Conservation (phyloP, 2,329 filamentous ascomycete species). For the Aspergillus proliferans region DNA sequence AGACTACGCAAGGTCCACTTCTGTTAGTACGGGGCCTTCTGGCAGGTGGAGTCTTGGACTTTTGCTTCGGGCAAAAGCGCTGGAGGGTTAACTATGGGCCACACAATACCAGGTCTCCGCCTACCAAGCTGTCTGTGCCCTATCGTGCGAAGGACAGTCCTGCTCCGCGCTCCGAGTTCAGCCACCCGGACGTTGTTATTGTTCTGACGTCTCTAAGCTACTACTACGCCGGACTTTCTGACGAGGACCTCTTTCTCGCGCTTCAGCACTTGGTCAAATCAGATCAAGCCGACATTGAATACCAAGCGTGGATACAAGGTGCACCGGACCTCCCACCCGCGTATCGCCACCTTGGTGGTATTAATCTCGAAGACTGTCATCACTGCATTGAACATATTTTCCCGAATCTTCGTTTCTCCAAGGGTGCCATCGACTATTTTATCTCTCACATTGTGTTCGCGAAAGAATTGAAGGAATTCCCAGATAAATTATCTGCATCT, state of each 20-base stretch:
- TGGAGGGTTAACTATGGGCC: constrained; percentile 63
- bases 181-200: constrained; percentile 56
- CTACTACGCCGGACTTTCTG: constrained; percentile 51
- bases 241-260: constrained; percentile 44
- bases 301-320: constrained; percentile 43
- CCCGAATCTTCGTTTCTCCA: constrained; percentile 9
- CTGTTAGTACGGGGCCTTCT: constrained; percentile 45
- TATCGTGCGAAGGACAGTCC: constrained; percentile 57
- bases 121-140: constrained; percentile 53
- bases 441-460: constrained; percentile 52
- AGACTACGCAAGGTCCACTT: constrained; percentile 29
- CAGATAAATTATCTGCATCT: constrained; percentile 53
- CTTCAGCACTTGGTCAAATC: constrained; percentile 46
- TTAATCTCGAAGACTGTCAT: constrained; percentile 61
- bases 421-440: constrained; percentile 52
- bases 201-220: constrained; percentile 51
- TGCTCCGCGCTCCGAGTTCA: constrained; percentile 53
- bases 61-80: constrained; percentile 51
- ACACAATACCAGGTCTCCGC: constrained; percentile 41
- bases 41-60: constrained; percentile 49
- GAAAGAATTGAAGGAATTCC: constrained; percentile 55
- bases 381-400: constrained; percentile 31
- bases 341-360: constrained; percentile 8
- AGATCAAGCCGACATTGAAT: constrained; percentile 50
- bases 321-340: constrained; percentile 53